Evolutionary conservation across 345 rosid species (phyloP), one percentile per base, ranked within the genome.

Genomic region (Acer saccharum): DNA sequence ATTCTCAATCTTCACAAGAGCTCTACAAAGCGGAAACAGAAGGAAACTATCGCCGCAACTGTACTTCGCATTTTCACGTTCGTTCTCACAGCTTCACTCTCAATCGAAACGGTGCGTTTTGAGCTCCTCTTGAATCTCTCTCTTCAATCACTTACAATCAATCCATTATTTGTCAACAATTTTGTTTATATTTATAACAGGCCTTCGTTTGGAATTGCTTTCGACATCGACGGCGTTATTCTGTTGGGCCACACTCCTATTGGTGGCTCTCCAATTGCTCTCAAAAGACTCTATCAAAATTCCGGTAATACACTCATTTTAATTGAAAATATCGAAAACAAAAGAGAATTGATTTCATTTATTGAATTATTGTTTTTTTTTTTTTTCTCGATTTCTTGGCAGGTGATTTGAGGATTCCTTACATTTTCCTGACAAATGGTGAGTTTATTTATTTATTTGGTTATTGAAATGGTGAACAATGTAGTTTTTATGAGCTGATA

Each of bases 151-250:
- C 11, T 13, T 41, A 0, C 62, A 35, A 32, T 32, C 62, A 35
- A 32, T 32, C 17, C 16, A n/a, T 71, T 13, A 32, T 39, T 23
- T 10, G 17, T 21, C 1, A 60, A 5, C 27, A 18, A 4, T 32
- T 5, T 27, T 21, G 41, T 20, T 20, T 60, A 3, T 17, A 16
- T n/a, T 18, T 58, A 16, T 7, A 16, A 41, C 83, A 89, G 95
- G 68, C 77, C 90, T 73, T 76, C 89, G 21, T 93, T 87, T 72
- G 94, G 97, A 81, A 88, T 93, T 76, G 92, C 95, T 6, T 95
- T 95, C 84, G 97, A 93, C 66, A 91, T 93, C 78, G 98, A 95
- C 69, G 97, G 98, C 25, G 98, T 95, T 73, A 48, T 95, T 69
- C 88, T 95, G 61, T 93, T 91, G 46, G 94, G 95, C 62, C 85